Percentiles rank a stretch among this genome's conserved stretches.
Conservation (phyloP, 2,329 filamentous ascomycete genomes). For the Pestalotiopsis sp. region DNA sequence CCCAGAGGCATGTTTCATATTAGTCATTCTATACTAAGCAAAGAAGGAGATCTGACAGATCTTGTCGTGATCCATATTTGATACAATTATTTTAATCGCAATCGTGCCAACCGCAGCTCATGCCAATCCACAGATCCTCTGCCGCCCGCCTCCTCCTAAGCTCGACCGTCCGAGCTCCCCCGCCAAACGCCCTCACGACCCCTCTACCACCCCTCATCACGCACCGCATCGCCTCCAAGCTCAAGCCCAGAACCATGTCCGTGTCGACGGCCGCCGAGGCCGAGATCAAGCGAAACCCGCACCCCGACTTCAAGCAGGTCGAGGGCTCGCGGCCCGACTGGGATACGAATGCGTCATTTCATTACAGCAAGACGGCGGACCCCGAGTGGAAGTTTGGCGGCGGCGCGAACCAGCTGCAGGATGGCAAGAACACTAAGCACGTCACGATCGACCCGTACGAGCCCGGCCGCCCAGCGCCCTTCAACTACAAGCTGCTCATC, state of each 20-base stretch:
- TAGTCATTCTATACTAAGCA: constrained; percentile 5
- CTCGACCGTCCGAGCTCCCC: constrained; percentile 6
- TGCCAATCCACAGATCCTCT: not conserved
- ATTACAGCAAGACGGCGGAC: constrained; percentile 64
- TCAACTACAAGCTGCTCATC: constrained; percentile 94
- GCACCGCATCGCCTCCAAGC: constrained; percentile 8
- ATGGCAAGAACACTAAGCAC: constrained; percentile 48
- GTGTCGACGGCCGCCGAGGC: constrained; percentile 27
- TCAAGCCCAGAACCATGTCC: constrained; percentile 24
- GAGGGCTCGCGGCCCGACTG: constrained; percentile 69
- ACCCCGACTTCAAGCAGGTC: constrained; percentile 75
- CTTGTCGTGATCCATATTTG: not conserved
- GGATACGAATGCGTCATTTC: constrained; percentile 50
- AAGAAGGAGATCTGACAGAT: not conserved
- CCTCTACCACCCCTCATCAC: constrained; percentile 8
- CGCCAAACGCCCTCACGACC: constrained; percentile 7
- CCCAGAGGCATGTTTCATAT: not conserved
- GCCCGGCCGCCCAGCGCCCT: constrained; percentile 64
- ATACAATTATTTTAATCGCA: not conserved
- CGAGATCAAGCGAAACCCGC: constrained; percentile 64
- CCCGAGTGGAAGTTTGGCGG: constrained; percentile 68
- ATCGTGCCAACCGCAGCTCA: not conserved
- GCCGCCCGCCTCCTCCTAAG: constrained; percentile 2
- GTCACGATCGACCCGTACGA: constrained; percentile 81
- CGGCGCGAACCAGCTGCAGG: constrained; percentile 61